Base-by-base conservation (phyloP, 2,329 filamentous ascomycete genomes). In the Penicillium sp. region DNA sequence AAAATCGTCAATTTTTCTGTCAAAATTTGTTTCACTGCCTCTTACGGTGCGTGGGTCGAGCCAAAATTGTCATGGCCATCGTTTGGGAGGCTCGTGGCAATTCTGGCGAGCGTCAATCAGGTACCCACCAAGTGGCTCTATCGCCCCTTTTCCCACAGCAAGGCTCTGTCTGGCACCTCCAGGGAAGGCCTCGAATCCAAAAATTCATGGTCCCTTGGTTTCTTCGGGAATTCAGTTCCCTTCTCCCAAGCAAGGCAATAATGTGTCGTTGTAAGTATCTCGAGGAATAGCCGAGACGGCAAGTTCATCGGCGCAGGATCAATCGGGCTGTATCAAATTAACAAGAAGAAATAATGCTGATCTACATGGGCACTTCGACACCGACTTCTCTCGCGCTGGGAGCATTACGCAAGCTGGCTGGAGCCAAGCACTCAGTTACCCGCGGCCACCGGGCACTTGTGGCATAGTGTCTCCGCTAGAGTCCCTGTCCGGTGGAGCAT, bases 331-430 rank as follows among this genome's bases (percentile, higher is more conserved):
- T 64, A 55, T 64, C 63, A 60, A 52, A 47, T 62, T 58, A 29
- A 57, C 61, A 53, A 29, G 35, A 45, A 52, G 38, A 35, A 46
- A 29, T 65, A 66, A 61, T 65, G 72, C 64, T 72, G 73, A 75
- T 75, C 74, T 65, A 70, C 74, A 75, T 74, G 71, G 73, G 11
- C 55, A 50, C 44, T 50, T 50, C 21, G 56, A 70, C 65, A 65
- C 65, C 61, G 62, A 61, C 66, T 65, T 31, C 48, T 61, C 65
- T 66, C 59, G 60, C 57, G 64, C 63, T 61, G 61, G 46, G 52
- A 54, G 68, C 72, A 75, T 76, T 76, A 76, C 74, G 74, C 74
- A 76, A 76, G 74, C 74, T 72, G 68, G 48, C 67, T 65, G 58
- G 62, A 63, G 70, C 67, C 66, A 69, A 67, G 74, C 68, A 70